Base-by-base conservation (phyloP, 140 eudicot genomes). In the Senecio squalidus region DNA sequence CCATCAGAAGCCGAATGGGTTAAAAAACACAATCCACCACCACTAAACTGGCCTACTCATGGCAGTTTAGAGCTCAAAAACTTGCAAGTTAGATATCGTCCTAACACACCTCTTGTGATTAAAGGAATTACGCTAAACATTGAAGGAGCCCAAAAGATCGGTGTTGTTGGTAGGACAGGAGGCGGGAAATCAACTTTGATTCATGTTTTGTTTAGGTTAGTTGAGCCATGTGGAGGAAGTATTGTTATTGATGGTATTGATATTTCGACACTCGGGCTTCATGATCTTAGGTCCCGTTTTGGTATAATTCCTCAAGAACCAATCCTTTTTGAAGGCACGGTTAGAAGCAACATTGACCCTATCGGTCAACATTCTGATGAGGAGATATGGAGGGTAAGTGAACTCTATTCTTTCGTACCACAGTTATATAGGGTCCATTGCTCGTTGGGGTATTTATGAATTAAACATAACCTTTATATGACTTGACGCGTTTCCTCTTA, bases 251-350 rank as follows among this genome's bases (percentile, higher is more conserved):
- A 92, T 48, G 95, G 78, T 13, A 40, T 92, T 3, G 85, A 92
- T 60, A 77, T 92, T 33, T 73, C 74, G 33, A 58, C 57, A 27
- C 76, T 92, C 3, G 96, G 96, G 5, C 96, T 92, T 50, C 95
- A 86, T 16, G 98, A 91, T 78, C 88, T 86, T 9, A 78, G 98
- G 69, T 83, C 91, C 33, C 88, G 94, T 6, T 86, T 91, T 46
- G 94, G 90, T 14, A 90, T 90, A 72, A 90, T 86, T 50, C 94
- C 97, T 36, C 97, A 90, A 64, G 97, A 90, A 28, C 95, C 97
- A 5, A 82, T 86, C 44, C 84, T 86, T 18, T 89, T 89, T 43
- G 81, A 89, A 75, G 97, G 97, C 23, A 89, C 93, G 6, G 88
- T 89, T 5, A 75, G 97, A 66, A 89, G 97, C 95, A 89, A 85